Evolutionary conservation across 2,329 filamentous ascomycete genomes (phyloP), one percentile per base, ranked within the genome.

Genomic region (Juglanconis oblonga): DNA sequence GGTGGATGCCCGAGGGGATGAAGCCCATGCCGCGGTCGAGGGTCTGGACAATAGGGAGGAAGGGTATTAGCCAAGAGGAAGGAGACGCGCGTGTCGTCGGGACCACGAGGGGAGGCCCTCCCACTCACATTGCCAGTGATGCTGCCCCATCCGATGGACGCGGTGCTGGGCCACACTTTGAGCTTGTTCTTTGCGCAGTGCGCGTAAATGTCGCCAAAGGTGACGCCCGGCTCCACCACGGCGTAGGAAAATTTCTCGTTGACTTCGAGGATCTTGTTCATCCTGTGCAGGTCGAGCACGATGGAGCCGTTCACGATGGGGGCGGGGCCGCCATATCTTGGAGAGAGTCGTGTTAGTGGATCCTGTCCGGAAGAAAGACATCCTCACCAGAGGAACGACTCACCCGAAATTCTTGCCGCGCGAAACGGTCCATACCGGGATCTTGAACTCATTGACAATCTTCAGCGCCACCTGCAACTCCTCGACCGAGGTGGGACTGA

Each of bases 71-170:
- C 17, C 2, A 38, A 6, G 3, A 40, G 5, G 68, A 53, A 70
- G 69, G 13, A 69, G 70, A 32, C 72, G 67, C 11, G 62, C 62
- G 7, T 64, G 68, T 29, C 55, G 55, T 17, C 17, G 17, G 17
- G 17, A 17, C 17, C 17, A 17, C 17, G 17, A 17, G 17, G 17
- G 17, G 17, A 17, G 17, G 17, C 17, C 17, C 17, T 17, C 24
- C 1, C 33, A 70, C 73, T 33, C 58, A 75, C 72, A 65, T 83
- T 82, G 2, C 80, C 80, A 29, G 82, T 66, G 4, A 82, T 73
- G 36, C 73, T 76, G 1, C 79, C 80, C 70, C 80, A 81, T 32
- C 79, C 80, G 8, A 83, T 70, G 31, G 77, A 79, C 1, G 80
- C 77, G 14, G 74, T 75, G 62, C 76, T 77, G 2, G 79, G 76